Evolutionary conservation across 768 basidiomycete species (phyloP).

Genomic region (Tephrocybe rancida): DNA sequence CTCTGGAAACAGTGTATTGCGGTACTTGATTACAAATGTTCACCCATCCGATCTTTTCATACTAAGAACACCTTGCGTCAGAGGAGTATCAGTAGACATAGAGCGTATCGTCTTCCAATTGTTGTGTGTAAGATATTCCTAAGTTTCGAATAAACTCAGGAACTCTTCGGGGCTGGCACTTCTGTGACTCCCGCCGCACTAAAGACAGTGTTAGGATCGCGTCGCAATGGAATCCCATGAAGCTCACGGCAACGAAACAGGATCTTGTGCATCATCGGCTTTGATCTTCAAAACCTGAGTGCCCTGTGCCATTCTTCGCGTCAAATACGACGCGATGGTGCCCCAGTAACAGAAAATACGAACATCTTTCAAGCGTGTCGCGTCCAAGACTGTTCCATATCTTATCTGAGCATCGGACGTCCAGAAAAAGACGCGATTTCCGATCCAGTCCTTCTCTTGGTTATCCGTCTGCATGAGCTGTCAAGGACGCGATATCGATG

Average conservation of each 20-base stretch:
- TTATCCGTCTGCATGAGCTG: conserved; percentile 4
- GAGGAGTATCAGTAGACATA: no score
- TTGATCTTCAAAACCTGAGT: conserved; percentile 23
- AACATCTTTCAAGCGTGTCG: conserved; percentile 20
- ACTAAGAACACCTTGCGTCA: no score
- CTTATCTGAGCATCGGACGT: conserved; percentile 19
- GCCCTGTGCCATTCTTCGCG: conserved; percentile 15
- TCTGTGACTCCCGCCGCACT: conserved; percentile 26
- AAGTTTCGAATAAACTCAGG: neutral
- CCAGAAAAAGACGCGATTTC: conserved; percentile 27
- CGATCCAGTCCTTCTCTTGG: conserved; percentile 18
- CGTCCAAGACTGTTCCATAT: conserved; percentile 25
- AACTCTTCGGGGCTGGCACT: conserved; percentile 4
- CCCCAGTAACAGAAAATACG: neutral
- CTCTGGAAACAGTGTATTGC: neutral
- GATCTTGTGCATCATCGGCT: conserved; percentile 20
- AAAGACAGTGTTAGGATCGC: neutral
- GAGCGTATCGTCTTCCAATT: neutral
- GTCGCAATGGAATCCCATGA: neutral
- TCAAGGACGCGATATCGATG: neutral
- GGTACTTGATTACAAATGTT: neutral
- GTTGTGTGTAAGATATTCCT: neutral
- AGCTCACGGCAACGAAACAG: conserved; percentile 26
- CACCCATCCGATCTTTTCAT: no score
- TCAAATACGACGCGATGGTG: neutral